These are phyloP conservation scores for Aspergillus pseudoglaucus DNA, from an alignment of 2,329 filamentous ascomycete species.

Conservation along the genomic window DNA sequence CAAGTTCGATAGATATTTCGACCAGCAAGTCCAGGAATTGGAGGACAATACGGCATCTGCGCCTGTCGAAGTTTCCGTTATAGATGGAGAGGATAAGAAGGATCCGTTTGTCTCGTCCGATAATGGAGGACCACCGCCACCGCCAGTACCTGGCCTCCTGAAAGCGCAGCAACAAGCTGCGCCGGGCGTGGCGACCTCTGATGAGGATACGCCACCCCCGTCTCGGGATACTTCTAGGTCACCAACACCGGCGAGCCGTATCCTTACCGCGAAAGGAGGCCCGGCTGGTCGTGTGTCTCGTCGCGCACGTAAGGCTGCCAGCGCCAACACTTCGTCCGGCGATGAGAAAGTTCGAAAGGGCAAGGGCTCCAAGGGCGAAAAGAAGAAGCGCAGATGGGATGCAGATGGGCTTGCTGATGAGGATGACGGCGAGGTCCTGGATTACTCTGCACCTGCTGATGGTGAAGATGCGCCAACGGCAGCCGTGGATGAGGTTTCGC, in stretches of 20 bases:
- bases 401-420: constrained; percentile 82
- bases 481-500: constrained; percentile 66
- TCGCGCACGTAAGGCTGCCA: constrained; percentile 65
- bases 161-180: constrained; percentile 41
- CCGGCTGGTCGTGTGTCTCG: constrained; percentile 73
- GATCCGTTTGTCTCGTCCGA: constrained; percentile 44
- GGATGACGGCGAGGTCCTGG: constrained; percentile 70
- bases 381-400: constrained; percentile 89
- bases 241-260: constrained; percentile 63
- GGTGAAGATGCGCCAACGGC: constrained; percentile 51
- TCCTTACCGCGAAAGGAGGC: constrained; percentile 66
- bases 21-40: constrained; percentile 81
- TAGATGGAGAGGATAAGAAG: constrained; percentile 39
- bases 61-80: constrained; percentile 41
- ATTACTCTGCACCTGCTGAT: constrained; percentile 70
- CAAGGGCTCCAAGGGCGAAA: constrained; percentile 49
- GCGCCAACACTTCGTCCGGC: constrained; percentile 60
- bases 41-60: constrained; percentile 32
- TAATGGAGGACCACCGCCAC: constrained; percentile 45
- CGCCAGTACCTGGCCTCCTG: constrained; percentile 45
- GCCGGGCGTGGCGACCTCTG: constrained; percentile 44
- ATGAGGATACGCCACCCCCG: constrained; percentile 62
- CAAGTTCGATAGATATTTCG: constrained; percentile 87
- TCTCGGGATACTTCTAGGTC: constrained; percentile 75
- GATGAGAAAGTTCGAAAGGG: constrained; percentile 67